Evolutionary conservation across 768 basidiomycete genomes (phyloP).

Genomic region (Psilocybe subaeruginosa): DNA sequence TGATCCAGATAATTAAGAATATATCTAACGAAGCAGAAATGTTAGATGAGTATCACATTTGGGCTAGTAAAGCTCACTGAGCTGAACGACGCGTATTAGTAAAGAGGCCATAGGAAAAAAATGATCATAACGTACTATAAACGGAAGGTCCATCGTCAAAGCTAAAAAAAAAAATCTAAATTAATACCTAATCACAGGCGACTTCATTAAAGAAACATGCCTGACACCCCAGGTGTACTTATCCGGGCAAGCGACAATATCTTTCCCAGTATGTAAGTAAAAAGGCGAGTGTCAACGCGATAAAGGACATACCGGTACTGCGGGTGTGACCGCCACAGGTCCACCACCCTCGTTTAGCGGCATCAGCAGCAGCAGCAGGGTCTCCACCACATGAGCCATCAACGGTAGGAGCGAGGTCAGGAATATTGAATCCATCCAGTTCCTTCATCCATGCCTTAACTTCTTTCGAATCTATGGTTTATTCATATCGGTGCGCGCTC

Average conservation of each 20-base stretch:
- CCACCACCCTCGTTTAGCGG: constrained; percentile 84
- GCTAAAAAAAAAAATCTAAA: constrained; percentile 31
- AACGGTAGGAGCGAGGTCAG: constrained; percentile 58
- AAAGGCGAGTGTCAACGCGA: neutral
- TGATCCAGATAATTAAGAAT: constrained; percentile 72
- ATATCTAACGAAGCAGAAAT: constrained; percentile 41
- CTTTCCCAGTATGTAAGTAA: constrained; percentile 22
- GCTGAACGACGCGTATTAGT: constrained; percentile 34
- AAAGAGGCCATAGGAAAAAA: neutral
- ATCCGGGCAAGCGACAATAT: constrained; percentile 71
- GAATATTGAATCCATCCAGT: constrained; percentile 71
- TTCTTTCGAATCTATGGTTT: constrained; percentile 50
- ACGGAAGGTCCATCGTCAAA: constrained; percentile 89
- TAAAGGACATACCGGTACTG: constrained; percentile 35
- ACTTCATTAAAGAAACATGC: constrained; percentile 25
- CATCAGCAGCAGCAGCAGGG: constrained; percentile 54
- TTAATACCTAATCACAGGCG: constrained; percentile 8
- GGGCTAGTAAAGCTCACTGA: constrained; percentile 35
- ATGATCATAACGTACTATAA: constrained; percentile 61
- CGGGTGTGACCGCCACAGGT: constrained; percentile 80
- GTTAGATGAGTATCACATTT: neutral
- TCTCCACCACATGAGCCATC: constrained; percentile 74
- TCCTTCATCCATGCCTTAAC: constrained; percentile 80
- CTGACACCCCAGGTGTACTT: constrained; percentile 79
- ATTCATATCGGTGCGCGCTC: neutral